Percentiles rank a stretch among this genome's conserved stretches.
phyloP scores from a whole-genome alignment of 2,329 filamentous ascomycete species.

The Nigrograna mackinnonii region DNA sequence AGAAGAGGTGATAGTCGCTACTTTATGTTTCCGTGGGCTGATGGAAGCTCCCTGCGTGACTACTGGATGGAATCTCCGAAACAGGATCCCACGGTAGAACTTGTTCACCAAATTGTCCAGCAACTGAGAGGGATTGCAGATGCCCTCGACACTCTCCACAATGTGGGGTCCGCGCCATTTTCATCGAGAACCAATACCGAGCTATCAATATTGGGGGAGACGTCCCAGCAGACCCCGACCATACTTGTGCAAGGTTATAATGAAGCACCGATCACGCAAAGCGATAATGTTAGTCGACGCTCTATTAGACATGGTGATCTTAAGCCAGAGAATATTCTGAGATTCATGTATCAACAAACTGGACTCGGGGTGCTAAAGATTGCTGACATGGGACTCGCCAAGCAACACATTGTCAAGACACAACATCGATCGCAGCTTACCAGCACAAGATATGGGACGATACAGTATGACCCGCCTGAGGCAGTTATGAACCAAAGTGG shows the following conservation, averaged over 20 bases:
- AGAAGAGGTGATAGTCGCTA: slow-evolving; percentile 16
- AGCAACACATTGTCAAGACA: neutral
- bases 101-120: slow-evolving; percentile 5
- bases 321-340: slow-evolving; percentile 27
- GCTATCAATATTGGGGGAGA: too few relatives aligned
- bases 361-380: neutral
- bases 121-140: slow-evolving; percentile 18
- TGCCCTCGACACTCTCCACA: slow-evolving; percentile 14
- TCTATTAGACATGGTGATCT: slow-evolving; percentile 20
- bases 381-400: neutral
- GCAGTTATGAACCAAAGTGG: neutral
- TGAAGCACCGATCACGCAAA: neutral
- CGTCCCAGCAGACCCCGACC: neutral
- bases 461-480: neutral
- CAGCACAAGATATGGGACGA: slow-evolving; percentile 9
- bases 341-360: slow-evolving; percentile 4
- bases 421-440: neutral
- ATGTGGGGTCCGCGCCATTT: slow-evolving; percentile 2
- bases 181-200: neutral
- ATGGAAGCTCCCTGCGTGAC: slow-evolving; percentile 14
- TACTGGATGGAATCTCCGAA: slow-evolving; percentile 11
- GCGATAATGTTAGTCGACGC: too few relatives aligned
- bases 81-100: slow-evolving; percentile 1
- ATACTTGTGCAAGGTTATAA: neutral
- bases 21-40: slow-evolving; percentile 25